phyloP scores from a whole-genome alignment of 1,284 basidiomycete species.

The Tilletia walkeri region DNA sequence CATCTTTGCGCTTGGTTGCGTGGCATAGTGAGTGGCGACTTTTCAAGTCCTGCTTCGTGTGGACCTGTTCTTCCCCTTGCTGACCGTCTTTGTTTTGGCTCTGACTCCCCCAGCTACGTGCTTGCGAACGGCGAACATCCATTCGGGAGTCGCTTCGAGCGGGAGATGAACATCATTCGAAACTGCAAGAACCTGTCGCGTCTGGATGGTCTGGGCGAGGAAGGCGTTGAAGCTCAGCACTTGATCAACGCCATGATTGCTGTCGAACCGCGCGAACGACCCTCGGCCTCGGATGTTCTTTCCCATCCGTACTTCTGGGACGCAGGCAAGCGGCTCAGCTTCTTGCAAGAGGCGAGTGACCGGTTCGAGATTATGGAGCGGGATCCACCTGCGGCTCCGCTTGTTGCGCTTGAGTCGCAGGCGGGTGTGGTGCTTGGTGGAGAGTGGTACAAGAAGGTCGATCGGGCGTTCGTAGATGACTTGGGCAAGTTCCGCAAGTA shows the following conservation, averaged over 20 bases:
- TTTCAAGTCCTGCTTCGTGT: not conserved
- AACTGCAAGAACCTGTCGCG: conserved; percentile 37
- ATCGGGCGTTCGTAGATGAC: conserved; percentile 86
- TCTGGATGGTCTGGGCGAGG: conserved; percentile 46
- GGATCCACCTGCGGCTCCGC: conserved; percentile 76
- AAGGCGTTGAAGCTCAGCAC: conserved; percentile 51
- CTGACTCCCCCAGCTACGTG: conserved; percentile 34
- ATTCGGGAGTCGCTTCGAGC: conserved; percentile 51
- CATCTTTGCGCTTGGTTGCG: conserved; percentile 53
- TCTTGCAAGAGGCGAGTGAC: conserved; percentile 94
- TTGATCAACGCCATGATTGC: conserved; percentile 47
- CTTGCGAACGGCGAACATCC: conserved; percentile 53
- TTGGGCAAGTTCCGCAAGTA: conserved; percentile 94
- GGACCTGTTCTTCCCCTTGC: not conserved
- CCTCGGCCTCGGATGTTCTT: conserved; percentile 79
- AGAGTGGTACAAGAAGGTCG: conserved; percentile 84
- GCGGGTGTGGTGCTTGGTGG: conserved; percentile 53
- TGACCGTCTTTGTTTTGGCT: not conserved
- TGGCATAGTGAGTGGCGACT: conserved; percentile 34
- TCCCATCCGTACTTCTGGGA: conserved; percentile 98
- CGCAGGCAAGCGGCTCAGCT: conserved; percentile 75
- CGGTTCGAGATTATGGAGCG: conserved; percentile 96
- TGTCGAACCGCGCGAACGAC: conserved; percentile 61
- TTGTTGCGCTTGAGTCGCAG: conserved; percentile 71
- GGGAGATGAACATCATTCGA: conserved; percentile 54